phyloP scores from a whole-genome alignment of 257 asterid species.

The Ehretia macrophylla region DNA sequence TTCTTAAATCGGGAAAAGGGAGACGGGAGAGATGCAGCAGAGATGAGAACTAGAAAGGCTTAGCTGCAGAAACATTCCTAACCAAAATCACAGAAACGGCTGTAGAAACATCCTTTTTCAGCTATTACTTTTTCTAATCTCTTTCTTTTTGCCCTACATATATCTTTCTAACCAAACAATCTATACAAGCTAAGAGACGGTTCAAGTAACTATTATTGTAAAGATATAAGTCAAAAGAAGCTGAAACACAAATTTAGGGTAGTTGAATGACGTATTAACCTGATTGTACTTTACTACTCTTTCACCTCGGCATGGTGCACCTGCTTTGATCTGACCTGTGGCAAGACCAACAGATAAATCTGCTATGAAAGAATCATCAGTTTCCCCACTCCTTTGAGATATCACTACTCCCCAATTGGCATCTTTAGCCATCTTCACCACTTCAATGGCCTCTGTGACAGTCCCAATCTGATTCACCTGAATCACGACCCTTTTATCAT shows the following conservation, averaged over 20 bases:
- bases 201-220: background rate
- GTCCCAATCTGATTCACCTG: conserved; percentile 96
- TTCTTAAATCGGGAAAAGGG: no score
- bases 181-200: background rate
- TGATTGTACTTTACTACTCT: conserved; percentile 95
- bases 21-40: no score
- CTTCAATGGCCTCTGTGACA: conserved; percentile 92
- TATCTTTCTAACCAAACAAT: background rate
- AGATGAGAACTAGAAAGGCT: no score
- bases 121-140: background rate
- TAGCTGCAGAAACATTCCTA: no score
- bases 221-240: background rate
- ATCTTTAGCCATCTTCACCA: conserved; percentile 89
- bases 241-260: background rate
- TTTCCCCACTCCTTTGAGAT: conserved; percentile 94
- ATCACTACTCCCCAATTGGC: conserved; percentile 93
- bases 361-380: conserved; percentile 84
- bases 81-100: no score
- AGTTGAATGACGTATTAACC: conserved; percentile 36
- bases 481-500: conserved; percentile 15
- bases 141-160: background rate
- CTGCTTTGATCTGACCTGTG: conserved; percentile 88
- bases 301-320: conserved; percentile 99
- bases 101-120: no score
- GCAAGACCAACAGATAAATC: conserved; percentile 94